phyloP scores from a whole-genome alignment of 176 grass and related monocot genomes.

The Canna indica region DNA sequence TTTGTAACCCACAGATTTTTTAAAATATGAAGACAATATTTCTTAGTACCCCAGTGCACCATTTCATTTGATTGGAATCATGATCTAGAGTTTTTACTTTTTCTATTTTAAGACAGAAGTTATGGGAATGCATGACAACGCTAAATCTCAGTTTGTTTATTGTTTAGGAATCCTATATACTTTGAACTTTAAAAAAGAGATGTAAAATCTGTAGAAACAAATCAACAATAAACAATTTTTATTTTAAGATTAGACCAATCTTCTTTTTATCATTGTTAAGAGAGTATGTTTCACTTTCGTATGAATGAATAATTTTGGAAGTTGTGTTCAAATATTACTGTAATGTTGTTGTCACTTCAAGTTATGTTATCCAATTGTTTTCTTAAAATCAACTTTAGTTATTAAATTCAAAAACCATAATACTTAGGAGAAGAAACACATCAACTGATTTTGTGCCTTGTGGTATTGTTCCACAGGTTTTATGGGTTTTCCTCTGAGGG shows the following conservation, averaged over 20 bases:
- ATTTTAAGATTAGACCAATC: not conserved
- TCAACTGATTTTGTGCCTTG: not conserved
- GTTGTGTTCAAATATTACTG: too few relatives aligned
- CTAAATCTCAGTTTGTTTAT: not conserved
- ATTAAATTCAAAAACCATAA: not conserved
- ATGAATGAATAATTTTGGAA: too few relatives aligned
- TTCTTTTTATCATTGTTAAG: not conserved
- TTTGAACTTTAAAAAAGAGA: not conserved
- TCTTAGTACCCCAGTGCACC: not conserved
- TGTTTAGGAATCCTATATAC: not conserved
- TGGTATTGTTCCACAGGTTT: conserved; percentile 45
- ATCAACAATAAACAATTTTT: too few relatives aligned
- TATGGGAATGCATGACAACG: not conserved
- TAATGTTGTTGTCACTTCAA: too few relatives aligned
- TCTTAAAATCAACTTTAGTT: not conserved
- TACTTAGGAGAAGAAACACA: not conserved
- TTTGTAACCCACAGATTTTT: not conserved
- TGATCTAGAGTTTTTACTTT: not conserved
- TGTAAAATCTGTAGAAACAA: not conserved
- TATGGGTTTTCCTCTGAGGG: conserved; percentile 96
- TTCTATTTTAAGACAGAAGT: not conserved
- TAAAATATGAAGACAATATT: conserved; percentile 1
- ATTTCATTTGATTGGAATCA: not conserved
- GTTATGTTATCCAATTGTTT: not conserved
- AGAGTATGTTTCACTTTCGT: not conserved